These are phyloP conservation scores for Xylariaceae sp. DNA, from an alignment of 2,329 filamentous ascomycete genomes.

Conservation along the genomic window DNA sequence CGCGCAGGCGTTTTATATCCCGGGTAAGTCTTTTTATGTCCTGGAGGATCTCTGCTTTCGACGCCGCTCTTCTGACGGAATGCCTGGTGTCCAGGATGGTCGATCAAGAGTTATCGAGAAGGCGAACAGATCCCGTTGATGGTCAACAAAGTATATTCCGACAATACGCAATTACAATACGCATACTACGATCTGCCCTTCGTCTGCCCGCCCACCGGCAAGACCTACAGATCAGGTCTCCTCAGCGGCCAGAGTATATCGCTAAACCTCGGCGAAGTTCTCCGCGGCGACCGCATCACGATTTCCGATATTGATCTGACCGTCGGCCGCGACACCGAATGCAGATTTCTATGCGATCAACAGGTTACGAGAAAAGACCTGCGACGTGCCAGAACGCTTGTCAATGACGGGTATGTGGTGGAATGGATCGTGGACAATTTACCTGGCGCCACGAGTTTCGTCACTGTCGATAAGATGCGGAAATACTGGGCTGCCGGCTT, in stretches of 20 bases:
- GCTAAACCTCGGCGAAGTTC: conserved; percentile 79
- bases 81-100: conserved; percentile 55
- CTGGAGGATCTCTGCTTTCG: neutral
- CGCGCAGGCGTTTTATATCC: conserved; percentile 73
- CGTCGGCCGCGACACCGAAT: conserved; percentile 71
- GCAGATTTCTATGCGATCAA: conserved; percentile 65
- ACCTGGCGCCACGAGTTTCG: conserved; percentile 81
- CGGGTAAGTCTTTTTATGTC: conserved; percentile 49
- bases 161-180: conserved; percentile 85
- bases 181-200: conserved; percentile 86
- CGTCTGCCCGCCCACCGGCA: conserved; percentile 72
- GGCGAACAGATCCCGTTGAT: conserved; percentile 76
- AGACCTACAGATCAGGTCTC: conserved; percentile 59
- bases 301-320: conserved; percentile 76
- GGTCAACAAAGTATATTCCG: conserved; percentile 88
- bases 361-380: conserved; percentile 60
- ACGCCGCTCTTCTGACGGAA: conserved; percentile 18
- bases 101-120: conserved; percentile 71
- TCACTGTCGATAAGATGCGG: conserved; percentile 74
- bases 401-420: conserved; percentile 74
- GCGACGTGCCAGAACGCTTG: conserved; percentile 62
- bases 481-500: conserved; percentile 91
- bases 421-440: conserved; percentile 94
- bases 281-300: conserved; percentile 79
- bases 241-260: conserved; percentile 72